Evolutionary conservation across 164 flowering plant species (phyloP), one percentile per base, ranked within the genome.

Genomic region (Annona squamosa): DNA sequence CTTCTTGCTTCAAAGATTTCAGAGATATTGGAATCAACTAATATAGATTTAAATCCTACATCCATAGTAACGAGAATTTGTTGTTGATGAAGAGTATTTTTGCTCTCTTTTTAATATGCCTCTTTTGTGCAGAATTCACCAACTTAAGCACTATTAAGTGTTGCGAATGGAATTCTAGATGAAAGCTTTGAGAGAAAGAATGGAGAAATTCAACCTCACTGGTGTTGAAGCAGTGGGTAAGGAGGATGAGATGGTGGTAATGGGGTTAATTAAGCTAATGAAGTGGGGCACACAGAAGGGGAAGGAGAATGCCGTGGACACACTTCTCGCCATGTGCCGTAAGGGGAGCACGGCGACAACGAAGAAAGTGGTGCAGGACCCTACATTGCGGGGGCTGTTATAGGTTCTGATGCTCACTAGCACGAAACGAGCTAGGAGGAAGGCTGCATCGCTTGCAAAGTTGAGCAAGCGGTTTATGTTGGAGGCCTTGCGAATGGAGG

Each of bases 391-490:
- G 2, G 79, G 91, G 72, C 77, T 93, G 82, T 85, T 93, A 65
- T 91, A 91, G 76, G 78, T 79, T 3, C 77, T 96, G 47, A 67
- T 92, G 45, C 88, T 84, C 70, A 89, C 96, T 0, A 97, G 99
- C 2, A 96, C 98, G 17, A 90, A 85, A 76, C 79, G 99, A 56
- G 98, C 99, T 1, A 83, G 93, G 79, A 80, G 99, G 70, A 96
- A 96, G 78, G 99, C 98, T 7, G 97, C 97, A 16, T 96, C 98
- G 2, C 97, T 96, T 67, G 97, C 91, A 52, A 82, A 94, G 73
- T 91, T 91, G 69, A 91, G 87, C 73, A 95, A 90, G 70, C 85
- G 93, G 75, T 82, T 87, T 69, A 92, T 88, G 73, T 81, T 87
- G 72, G 84, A 86, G 12, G 64, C 89, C 1, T 59, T 82, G 77